Evolutionary conservation across 2,329 filamentous ascomycete genomes (phyloP).

Genomic region (Penicillium digitatum): DNA sequence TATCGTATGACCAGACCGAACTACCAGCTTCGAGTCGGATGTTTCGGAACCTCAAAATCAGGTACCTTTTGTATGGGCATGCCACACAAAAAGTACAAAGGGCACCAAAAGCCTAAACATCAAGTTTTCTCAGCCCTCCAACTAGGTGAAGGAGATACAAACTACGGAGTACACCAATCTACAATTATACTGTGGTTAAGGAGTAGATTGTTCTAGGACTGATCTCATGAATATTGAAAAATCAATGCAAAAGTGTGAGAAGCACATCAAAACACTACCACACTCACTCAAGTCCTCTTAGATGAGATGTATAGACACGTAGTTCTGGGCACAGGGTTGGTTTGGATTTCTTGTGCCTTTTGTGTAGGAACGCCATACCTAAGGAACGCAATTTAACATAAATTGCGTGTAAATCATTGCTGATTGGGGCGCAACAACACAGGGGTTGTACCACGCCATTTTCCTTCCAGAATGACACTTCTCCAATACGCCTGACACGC

Average conservation of each 20-base stretch:
- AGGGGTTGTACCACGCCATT: not conserved
- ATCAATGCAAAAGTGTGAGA: not conserved
- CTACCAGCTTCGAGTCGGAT: not conserved
- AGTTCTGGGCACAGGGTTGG: not conserved
- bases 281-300: no score
- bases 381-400: not conserved
- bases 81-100: not conserved
- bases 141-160: no score
- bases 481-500: not conserved
- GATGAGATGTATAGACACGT: no score
- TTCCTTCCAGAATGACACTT: not conserved
- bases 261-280: not conserved
- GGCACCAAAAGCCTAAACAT: not conserved
- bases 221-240: not conserved
- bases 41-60: not conserved
- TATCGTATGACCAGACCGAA: not conserved
- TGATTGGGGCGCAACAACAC: not conserved
- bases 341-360: not conserved
- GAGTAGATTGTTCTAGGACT: not conserved
- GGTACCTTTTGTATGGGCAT: not conserved
- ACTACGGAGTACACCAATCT: not conserved
- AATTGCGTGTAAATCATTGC: not conserved
- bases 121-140: not conserved
- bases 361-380: not conserved
- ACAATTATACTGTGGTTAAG: not conserved